Base-by-base conservation (phyloP, 116 monocot species). In the Phalaenopsis hybrid region DNA sequence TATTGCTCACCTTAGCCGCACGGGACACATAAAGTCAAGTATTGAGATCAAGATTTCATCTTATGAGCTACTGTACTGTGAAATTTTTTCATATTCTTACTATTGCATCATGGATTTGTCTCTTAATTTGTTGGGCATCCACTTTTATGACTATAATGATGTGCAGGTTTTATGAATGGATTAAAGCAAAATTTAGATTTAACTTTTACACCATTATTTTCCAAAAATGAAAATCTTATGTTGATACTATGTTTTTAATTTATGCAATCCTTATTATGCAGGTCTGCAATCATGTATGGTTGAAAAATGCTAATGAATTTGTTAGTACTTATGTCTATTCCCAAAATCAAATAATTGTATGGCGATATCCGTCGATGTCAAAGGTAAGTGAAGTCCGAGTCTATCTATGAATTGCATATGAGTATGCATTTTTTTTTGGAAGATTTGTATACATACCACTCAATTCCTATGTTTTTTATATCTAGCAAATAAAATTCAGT, bases 241-340 rank as follows among this genome's bases (percentile, higher is more conserved):
- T 28, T 28, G 15, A 11, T 70, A 0, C n/a, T 31, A 70, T 34
- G 13, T 70, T 31, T 33, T 69, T 69, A 69, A 34, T 69, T 69
- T 69, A 31, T 33, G 69, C 69, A 18, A 81, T 77, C 49, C 2
- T n/a, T 34, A 34, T 74, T 65, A 76, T 83, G 77, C 85, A 96
- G 96, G 96, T 93, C 6, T 96, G 94, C 76, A 96, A 94, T 85
- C 92, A 93, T 85, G 92, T 88, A 28, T 96, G 96, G 96, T 96
- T 94, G 61, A 96, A 96, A 87, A 96, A 93, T 88, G 92, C 94
- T 21, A 93, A 96, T 61, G 96, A 96, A 83, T 85, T 96, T 78
- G 96, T 96, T 46, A 96, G 96, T 84, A 96, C 96, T 61, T 94
- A 96, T 84, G 96, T 94, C 31, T 96, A 93, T 80, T 96, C 96